Percentiles rank a stretch among this genome's conserved stretches.
Evolutionary conservation across 2,329 filamentous ascomycete genomes (phyloP).

Genomic region (Penicillium sp.): DNA sequence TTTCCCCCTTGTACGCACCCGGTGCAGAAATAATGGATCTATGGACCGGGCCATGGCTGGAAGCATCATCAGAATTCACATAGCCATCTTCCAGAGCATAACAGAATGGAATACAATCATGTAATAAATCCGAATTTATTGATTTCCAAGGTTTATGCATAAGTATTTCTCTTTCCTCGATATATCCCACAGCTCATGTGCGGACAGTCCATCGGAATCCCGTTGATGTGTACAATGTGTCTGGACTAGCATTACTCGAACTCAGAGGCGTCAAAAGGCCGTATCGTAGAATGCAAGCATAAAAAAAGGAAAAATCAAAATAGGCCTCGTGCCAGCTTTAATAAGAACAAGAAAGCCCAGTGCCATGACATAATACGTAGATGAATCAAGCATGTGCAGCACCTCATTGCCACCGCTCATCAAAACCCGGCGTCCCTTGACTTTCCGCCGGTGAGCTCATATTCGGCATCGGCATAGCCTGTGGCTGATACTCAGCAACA

Average conservation of each 20-base stretch:
- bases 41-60: background rate
- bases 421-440: constrained; percentile 2
- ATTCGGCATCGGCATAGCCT: constrained; percentile 1
- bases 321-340: background rate
- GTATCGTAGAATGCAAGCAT: too few species aligned
- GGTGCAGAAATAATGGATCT: background rate
- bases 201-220: too few species aligned
- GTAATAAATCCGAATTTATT: too few species aligned
- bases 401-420: constrained; percentile 14
- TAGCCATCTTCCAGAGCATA: background rate
- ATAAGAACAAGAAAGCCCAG: background rate
- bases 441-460: constrained; percentile 1
- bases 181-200: too few species aligned
- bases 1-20: background rate
- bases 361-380: background rate
- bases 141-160: too few species aligned
- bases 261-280: too few species aligned
- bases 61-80: background rate
- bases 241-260: too few species aligned
- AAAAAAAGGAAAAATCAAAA: too few species aligned
- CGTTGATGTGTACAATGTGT: too few species aligned
- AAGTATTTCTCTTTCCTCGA: too few species aligned
- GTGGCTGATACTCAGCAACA: constrained; percentile 4
- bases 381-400: background rate
- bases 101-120: background rate